Conservation (phyloP, 225 moss, liverwort and hornwort genomes). For the Pseudisothecium myosuroides region DNA sequence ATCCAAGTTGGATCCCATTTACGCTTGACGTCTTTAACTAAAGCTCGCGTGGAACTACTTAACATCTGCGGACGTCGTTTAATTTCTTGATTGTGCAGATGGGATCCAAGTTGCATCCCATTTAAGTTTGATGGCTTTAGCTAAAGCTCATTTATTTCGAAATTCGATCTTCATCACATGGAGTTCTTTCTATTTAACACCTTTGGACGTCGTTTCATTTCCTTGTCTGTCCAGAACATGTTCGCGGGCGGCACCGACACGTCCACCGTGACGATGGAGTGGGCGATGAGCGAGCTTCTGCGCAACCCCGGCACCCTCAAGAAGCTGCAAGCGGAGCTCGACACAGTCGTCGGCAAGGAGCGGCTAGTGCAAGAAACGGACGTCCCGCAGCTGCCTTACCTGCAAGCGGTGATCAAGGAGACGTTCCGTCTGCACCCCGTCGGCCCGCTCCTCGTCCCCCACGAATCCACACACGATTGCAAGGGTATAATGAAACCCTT, state of each 20-base stretch:
- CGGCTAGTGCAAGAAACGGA: background rate
- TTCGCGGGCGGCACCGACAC: slow-evolving; percentile 17
- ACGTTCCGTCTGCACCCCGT: slow-evolving; percentile 12
- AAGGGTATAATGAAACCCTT: background rate
- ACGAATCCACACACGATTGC: background rate
- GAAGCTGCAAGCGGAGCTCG: slow-evolving; percentile 4
- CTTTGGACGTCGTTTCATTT: background rate
- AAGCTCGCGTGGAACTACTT: background rate
- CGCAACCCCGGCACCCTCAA: slow-evolving; percentile 1
- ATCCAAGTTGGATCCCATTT: background rate
- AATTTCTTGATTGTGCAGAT: background rate
- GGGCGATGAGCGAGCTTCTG: slow-evolving; percentile 20
- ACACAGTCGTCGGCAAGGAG: background rate
- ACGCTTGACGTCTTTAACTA: background rate
- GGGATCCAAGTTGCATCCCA: background rate
- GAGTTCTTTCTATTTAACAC: background rate
- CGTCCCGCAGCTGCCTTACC: background rate
- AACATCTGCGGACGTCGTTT: background rate
- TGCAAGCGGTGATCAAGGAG: slow-evolving; percentile 15
- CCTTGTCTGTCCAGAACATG: background rate
- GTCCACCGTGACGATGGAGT: slow-evolving; percentile 15
- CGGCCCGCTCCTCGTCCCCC: background rate
- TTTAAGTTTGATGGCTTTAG: background rate
- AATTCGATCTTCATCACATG: background rate
- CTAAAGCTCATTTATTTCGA: background rate